Evolutionary conservation across 139 green algal genomes (phyloP), one percentile per base, ranked within the genome.

Genomic region (Mychonastes homosphaera): DNA sequence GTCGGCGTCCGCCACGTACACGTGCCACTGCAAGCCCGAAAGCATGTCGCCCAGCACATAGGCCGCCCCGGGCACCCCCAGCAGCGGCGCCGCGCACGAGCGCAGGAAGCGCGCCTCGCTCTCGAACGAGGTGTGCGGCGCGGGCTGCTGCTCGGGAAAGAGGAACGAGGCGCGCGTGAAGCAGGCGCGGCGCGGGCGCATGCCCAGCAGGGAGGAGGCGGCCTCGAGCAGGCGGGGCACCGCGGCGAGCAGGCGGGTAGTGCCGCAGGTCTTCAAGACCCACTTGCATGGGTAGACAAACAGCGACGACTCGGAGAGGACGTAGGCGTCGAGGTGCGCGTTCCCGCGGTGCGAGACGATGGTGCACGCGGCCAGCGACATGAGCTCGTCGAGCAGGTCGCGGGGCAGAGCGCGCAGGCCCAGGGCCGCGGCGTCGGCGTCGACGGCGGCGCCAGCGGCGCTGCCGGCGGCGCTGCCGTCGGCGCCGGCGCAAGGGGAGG

Each of bases 261-360:
- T 98, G 55, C 93, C 93, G 72, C 93, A 99, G 0, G 93, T 99
- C 81, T 99, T 99, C 24, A 99, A 77, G 4, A 98, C 80, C 47
- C 90, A 79, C 67, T 80, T 89, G 56, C 58, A 70, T 3, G 87
- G 78, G 66, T 92, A 95, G n/a, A 99, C 82, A 71, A 99, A 99
- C 33, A 98, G 75, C 50, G 67, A 87, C 38, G 73, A 89, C 81
- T 99, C 93, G 2, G 83, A 95, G 39, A 99, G 80, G 26, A 99
- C 90, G 62, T 99, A 99, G 2, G 89, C 85, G 73, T 98, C 92
- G 40, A 97, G 88, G 18, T 71, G 2, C 3, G 52, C 73, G 72
- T 90, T 91, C 68, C 53, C 73, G 34, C 79, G 69, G 34, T 61
- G 58, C 30, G 87, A 96, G 0, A 99, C 87, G 67, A 99, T 95